Percentiles rank a stretch among this genome's conserved stretches.
These are phyloP conservation scores for Scutellaria minor DNA, from an alignment of 257 asterid species.

Conservation along the genomic window DNA sequence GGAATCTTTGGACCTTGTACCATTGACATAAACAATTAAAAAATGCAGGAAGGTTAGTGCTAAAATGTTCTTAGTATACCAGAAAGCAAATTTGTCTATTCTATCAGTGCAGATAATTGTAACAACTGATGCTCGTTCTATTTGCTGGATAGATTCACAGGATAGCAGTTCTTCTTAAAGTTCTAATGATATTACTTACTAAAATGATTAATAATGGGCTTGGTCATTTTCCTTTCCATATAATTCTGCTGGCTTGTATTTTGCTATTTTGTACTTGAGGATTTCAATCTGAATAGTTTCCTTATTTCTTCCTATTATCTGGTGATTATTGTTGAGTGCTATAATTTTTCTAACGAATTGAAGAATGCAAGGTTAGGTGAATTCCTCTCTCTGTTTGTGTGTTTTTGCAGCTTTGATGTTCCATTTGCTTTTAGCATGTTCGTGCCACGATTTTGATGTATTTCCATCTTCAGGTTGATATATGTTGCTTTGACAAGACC, in stretches of 20 bases:
- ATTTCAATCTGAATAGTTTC: background rate
- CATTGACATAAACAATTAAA: background rate
- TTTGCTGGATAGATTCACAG: background rate
- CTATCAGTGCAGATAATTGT: background rate
- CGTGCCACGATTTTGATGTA: conserved; percentile 30
- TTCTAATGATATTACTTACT: background rate
- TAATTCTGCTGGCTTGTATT: background rate
- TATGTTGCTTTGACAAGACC: conserved; percentile 98
- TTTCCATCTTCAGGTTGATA: conserved; percentile 78
- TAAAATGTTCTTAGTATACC: conserved; percentile 11
- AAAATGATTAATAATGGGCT: background rate
- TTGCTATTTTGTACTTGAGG: conserved; percentile 15
- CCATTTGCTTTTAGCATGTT: conserved; percentile 11
- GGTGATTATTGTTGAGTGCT: conserved; percentile 19
- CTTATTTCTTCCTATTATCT: background rate
- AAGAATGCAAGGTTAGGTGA: background rate
- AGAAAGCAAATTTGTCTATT: conserved; percentile 18
- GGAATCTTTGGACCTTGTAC: conserved; percentile 1
- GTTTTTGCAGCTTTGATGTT: conserved; percentile 19
- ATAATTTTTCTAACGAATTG: background rate
- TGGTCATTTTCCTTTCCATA: no score
- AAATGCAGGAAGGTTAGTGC: background rate
- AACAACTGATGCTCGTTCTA: background rate
- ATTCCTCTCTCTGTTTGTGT: background rate
- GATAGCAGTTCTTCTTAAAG: background rate